Conservation (phyloP, 1,139 yeast genomes). For the Magnusiomyces suaveolens region DNA sequence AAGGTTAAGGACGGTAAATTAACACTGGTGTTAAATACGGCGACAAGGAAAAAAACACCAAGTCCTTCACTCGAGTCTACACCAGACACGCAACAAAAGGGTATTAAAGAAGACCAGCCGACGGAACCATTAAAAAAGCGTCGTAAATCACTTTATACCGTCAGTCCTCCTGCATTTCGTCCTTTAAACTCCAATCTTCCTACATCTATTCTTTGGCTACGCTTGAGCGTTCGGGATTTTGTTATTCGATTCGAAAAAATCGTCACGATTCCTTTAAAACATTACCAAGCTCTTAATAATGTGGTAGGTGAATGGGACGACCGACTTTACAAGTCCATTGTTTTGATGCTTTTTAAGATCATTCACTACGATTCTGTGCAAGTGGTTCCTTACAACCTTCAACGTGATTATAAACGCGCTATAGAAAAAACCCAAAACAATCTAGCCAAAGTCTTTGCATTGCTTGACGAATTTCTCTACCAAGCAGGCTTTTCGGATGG, state of each 20-base stretch:
- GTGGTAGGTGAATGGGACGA: conserved; percentile 32
- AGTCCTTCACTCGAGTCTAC: too few species aligned
- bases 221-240: conserved; percentile 25
- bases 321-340: conserved; percentile 30
- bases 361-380: conserved; percentile 27
- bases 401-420: conserved; percentile 20
- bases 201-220: conserved; percentile 22
- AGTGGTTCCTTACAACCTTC: conserved; percentile 18
- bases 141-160: conserved; percentile 10
- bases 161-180: conserved; percentile 22
- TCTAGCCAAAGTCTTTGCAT: conserved; percentile 26
- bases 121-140: conserved; percentile 1
- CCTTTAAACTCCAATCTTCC: conserved; percentile 21
- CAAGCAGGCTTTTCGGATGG: conserved; percentile 17
- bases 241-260: conserved; percentile 29
- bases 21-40: neutral
- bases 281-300: conserved; percentile 29
- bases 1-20: neutral
- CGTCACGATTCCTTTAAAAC: conserved; percentile 30
- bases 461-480: conserved; percentile 22
- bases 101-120: neutral
- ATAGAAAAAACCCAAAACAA: conserved; percentile 29
- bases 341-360: conserved; percentile 27
- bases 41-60: neutral
- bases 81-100: neutral